These are phyloP conservation scores for Musa beccarii DNA, from an alignment of 176 grass and related monocot genomes.

Conservation along the genomic window DNA sequence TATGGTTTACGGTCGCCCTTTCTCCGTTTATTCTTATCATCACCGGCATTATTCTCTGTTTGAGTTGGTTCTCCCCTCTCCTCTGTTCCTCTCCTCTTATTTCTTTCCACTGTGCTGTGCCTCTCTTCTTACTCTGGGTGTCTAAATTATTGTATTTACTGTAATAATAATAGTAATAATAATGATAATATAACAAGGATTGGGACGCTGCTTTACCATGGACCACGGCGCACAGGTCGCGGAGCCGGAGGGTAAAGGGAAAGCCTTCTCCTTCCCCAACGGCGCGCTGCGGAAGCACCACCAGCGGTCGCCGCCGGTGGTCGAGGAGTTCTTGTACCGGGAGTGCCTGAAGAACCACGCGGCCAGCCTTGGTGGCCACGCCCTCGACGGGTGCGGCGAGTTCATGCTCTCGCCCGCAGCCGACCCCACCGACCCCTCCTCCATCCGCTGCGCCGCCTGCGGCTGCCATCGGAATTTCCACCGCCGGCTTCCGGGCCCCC, in stretches of 20 bases:
- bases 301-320: constrained; percentile 1
- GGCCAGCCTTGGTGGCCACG: constrained; percentile 71
- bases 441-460: constrained; percentile 72
- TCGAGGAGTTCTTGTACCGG: constrained; percentile 33
- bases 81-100: not conserved
- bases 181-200: too few relatives aligned
- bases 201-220: not conserved
- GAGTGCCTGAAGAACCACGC: constrained; percentile 99
- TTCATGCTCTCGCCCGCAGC: constrained; percentile 58
- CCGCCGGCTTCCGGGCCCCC: constrained; percentile 41
- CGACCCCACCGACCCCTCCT: constrained; percentile 47
- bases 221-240: not conserved
- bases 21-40: not conserved
- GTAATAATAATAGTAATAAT: not conserved
- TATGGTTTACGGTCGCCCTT: not conserved
- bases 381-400: constrained; percentile 83
- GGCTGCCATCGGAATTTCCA: constrained; percentile 99
- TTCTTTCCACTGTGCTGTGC: not conserved
- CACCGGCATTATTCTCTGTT: not conserved
- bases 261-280: constrained; percentile 58
- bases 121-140: not conserved
- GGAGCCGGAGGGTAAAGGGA: constrained; percentile 18
- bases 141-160: not conserved
- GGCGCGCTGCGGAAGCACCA: constrained; percentile 62
- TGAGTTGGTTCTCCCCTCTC: not conserved